These are phyloP conservation scores for Yamadazyma sp. DNA, from an alignment of 805 yeast species.

Conservation along the genomic window DNA sequence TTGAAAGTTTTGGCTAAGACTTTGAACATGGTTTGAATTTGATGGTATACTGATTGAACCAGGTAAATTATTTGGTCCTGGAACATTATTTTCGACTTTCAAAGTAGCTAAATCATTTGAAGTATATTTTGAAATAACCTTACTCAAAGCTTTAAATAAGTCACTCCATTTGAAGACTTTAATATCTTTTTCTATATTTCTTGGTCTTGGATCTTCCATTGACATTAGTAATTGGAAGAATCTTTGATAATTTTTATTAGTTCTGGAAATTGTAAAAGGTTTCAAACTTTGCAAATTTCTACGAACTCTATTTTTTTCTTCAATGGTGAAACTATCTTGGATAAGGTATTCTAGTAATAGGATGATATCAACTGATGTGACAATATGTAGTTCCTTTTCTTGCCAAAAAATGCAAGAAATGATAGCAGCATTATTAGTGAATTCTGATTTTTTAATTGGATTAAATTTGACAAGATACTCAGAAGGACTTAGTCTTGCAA, in stretches of 20 bases:
- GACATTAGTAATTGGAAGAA: conserved; percentile 50
- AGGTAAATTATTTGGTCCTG: background rate
- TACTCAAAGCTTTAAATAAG: conserved; percentile 50
- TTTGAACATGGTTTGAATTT: too few species aligned
- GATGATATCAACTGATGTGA: conserved; percentile 66
- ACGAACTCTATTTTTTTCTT: conserved; percentile 68
- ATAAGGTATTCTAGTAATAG: conserved; percentile 55
- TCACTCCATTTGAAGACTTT: conserved; percentile 63
- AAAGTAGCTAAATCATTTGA: conserved; percentile 9
- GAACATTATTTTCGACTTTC: conserved; percentile 2
- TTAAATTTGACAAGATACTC: conserved; percentile 33
- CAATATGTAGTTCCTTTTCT: conserved; percentile 44
- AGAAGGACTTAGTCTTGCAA: conserved; percentile 30
- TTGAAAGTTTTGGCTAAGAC: too few species aligned
- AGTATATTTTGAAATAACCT: conserved; percentile 57
- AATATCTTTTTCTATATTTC: conserved; percentile 68
- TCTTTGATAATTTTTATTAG: conserved; percentile 27
- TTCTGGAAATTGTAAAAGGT: conserved; percentile 57
- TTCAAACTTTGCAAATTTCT: conserved; percentile 62
- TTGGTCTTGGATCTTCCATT: conserved; percentile 60
- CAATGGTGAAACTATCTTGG: conserved; percentile 53
- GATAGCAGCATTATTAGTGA: conserved; percentile 40
- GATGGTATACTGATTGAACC: too few species aligned
- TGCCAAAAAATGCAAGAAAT: conserved; percentile 61
- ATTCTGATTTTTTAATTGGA: conserved; percentile 32